phyloP scores from a whole-genome alignment of 1,284 basidiomycete genomes.

The Tylopilus sp. region DNA sequence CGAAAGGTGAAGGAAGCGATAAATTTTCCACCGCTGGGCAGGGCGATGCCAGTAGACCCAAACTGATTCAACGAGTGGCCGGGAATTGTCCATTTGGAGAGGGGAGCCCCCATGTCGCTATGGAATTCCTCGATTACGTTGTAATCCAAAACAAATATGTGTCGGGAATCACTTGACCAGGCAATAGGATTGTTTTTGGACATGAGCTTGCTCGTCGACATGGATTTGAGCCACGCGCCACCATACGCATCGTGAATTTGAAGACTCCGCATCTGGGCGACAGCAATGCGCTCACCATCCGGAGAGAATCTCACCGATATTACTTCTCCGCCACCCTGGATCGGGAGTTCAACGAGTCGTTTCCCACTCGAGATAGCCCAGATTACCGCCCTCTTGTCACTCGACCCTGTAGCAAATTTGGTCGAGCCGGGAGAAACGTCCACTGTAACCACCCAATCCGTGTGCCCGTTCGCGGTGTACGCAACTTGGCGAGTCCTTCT shows the following conservation, averaged over 20 bases:
- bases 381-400: background rate
- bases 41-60: too few species aligned
- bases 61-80: background rate
- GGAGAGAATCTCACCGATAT: slow-evolving; percentile 2
- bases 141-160: background rate
- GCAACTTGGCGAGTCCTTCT: background rate
- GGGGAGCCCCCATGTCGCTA: too few species aligned
- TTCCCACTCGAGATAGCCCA: background rate
- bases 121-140: background rate
- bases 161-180: background rate
- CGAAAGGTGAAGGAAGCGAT: background rate
- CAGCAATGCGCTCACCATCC: background rate
- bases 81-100: background rate
- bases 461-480: background rate
- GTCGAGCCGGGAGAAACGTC: slow-evolving; percentile 1
- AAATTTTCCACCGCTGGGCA: background rate
- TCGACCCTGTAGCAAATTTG: background rate
- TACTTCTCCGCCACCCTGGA: background rate
- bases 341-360: too few species aligned
- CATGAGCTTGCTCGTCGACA: too few species aligned
- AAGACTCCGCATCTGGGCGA: too few species aligned
- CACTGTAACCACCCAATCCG: background rate
- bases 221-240: background rate
- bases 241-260: too few species aligned
- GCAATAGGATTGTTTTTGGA: background rate